phyloP scores from a whole-genome alignment of 2,329 filamentous ascomycete genomes.

The Aspergillus fischeri region DNA sequence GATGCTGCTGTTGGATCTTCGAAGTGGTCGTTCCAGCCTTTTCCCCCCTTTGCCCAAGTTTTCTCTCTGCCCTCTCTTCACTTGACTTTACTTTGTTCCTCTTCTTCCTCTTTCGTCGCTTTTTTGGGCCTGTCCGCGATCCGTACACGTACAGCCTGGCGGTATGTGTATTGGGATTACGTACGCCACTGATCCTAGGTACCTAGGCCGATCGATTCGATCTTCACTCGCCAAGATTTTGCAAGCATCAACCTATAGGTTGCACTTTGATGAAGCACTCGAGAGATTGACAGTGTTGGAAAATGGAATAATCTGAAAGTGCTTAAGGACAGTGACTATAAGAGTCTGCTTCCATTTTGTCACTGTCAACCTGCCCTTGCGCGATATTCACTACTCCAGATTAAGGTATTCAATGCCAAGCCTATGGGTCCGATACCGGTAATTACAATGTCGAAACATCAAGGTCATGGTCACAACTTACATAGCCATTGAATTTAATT shows the following conservation, averaged over 20 bases:
- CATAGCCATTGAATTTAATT: background rate
- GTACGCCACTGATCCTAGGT: background rate
- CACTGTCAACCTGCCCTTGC: background rate
- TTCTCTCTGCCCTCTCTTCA: constrained; percentile 2
- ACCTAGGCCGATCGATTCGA: no score
- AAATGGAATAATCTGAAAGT: background rate
- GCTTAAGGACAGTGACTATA: background rate
- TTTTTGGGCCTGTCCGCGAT: constrained; percentile 6
- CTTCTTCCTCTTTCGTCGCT: constrained; percentile 4
- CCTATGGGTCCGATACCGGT: background rate
- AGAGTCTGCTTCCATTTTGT: background rate
- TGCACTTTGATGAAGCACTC: background rate
- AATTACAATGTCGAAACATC: background rate
- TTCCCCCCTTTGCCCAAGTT: constrained; percentile 14
- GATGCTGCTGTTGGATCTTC: constrained; percentile 8
- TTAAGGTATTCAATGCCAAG: background rate
- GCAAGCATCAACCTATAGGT: background rate
- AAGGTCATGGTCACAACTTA: background rate
- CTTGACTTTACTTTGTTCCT: constrained; percentile 2
- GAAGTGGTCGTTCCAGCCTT: constrained; percentile 5
- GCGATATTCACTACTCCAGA: background rate
- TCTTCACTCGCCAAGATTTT: background rate
- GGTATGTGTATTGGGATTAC: constrained; percentile 12
- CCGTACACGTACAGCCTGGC: constrained; percentile 2
- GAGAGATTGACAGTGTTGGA: background rate